These are phyloP conservation scores for Helminthosporium solani DNA, from an alignment of 2,329 filamentous ascomycete genomes.

Conservation along the genomic window DNA sequence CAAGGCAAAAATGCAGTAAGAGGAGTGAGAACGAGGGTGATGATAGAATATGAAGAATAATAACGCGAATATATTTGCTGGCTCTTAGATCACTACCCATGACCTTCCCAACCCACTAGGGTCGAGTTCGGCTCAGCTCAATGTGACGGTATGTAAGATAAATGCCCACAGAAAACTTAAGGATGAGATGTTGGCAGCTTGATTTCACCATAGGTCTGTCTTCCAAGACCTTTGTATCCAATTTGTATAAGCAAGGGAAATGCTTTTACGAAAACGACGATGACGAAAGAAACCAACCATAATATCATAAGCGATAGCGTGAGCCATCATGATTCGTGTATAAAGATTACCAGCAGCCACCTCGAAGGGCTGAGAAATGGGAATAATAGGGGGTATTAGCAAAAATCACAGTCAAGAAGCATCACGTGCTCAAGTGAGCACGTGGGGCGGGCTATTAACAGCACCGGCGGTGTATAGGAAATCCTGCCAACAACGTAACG, in stretches of 20 bases:
- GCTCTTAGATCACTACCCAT: slow-evolving; percentile 8
- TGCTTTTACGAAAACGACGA: slow-evolving; percentile 5
- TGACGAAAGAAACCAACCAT: slow-evolving; percentile 5
- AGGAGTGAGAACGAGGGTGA: background rate
- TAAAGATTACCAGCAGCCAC: slow-evolving; percentile 8
- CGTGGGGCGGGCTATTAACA: slow-evolving; percentile 12
- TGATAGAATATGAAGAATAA: background rate
- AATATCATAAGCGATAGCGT: slow-evolving; percentile 2
- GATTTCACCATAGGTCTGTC: background rate
- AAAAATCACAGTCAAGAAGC: slow-evolving; percentile 10
- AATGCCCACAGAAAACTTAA: background rate
- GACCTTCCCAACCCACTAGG: background rate
- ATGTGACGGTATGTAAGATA: background rate
- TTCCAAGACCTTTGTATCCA: slow-evolving; percentile 2
- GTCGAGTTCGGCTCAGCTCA: background rate
- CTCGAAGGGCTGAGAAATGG: slow-evolving; percentile 1
- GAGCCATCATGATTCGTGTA: slow-evolving; percentile 4
- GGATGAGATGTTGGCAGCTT: background rate
- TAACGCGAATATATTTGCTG: slow-evolving; percentile 5
- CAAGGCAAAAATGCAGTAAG: background rate
- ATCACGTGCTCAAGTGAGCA: slow-evolving; percentile 14
- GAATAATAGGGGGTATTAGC: slow-evolving; percentile 10
- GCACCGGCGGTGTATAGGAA: background rate
- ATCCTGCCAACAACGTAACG: slow-evolving; percentile 4
- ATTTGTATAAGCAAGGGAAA: slow-evolving; percentile 6